phyloP scores from a whole-genome alignment of 306 rosid species.

The Chamaecrista fasciculata region DNA sequence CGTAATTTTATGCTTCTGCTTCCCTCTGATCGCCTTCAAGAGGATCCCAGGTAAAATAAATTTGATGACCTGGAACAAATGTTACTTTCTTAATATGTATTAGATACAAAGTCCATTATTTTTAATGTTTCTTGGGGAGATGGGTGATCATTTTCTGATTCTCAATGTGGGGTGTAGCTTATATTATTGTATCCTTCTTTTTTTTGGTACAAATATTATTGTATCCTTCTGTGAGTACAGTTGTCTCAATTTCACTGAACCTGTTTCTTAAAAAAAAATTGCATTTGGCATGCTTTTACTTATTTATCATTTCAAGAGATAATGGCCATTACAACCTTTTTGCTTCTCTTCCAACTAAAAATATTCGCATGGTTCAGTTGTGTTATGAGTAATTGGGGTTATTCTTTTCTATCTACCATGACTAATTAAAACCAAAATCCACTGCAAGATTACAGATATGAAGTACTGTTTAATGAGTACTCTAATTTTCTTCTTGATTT shows the following conservation, averaged over 20 bases:
- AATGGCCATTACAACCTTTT: not conserved
- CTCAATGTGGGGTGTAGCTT: not conserved
- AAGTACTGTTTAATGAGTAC: not conserved
- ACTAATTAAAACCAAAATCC: not conserved
- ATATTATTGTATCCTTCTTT: no score
- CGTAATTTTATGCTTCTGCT: constrained; percentile 97
- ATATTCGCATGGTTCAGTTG: not conserved
- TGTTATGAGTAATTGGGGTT: not conserved
- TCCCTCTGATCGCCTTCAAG: constrained; percentile 96
- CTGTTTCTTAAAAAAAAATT: no score
- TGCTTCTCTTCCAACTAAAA: not conserved
- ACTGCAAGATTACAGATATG: not conserved
- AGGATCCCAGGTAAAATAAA: constrained; percentile 86
- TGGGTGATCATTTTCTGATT: not conserved
- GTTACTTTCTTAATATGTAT: constrained; percentile 6
- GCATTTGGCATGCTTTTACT: not conserved
- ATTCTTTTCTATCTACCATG: not conserved
- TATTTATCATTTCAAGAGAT: not conserved
- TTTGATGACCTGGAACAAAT: constrained; percentile 28
- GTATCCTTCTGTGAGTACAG: no score
- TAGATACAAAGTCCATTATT: not conserved
- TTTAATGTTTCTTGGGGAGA: not conserved
- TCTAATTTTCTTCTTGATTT: not conserved
- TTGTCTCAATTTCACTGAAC: not conserved
- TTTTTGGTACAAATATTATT: no score